Evolutionary conservation across 768 basidiomycete species (phyloP).

Genomic region (Mycena sanguinolenta): DNA sequence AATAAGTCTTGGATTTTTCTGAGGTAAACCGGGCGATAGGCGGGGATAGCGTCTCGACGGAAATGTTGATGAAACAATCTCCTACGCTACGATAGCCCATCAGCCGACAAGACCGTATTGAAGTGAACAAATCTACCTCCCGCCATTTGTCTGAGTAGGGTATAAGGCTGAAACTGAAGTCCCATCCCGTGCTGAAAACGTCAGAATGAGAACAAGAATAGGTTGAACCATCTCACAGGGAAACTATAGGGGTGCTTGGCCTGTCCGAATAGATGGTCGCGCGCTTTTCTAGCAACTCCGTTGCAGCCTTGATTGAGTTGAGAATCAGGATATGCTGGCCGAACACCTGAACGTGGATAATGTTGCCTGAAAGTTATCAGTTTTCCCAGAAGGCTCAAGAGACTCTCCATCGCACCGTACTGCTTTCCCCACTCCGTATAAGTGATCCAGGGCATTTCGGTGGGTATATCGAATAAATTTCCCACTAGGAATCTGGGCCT

Average conservation of each 20-base stretch:
- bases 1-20: constrained; percentile 40
- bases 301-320: too few species aligned
- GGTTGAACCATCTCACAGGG: background rate
- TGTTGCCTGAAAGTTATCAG: too few species aligned
- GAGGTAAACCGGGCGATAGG: constrained; percentile 41
- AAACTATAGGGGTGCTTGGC: background rate
- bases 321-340: too few species aligned
- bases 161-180: constrained; percentile 26
- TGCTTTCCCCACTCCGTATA: too few species aligned
- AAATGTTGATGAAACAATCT: constrained; percentile 46
- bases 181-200: background rate
- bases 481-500: constrained; percentile 37
- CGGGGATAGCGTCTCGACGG: constrained; percentile 34
- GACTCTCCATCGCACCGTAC: too few species aligned
- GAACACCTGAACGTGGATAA: too few species aligned
- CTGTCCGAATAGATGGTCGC: too few species aligned
- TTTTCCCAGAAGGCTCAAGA: too few species aligned
- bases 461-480: constrained; percentile 41
- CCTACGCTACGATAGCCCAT: constrained; percentile 33
- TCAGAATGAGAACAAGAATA: background rate
- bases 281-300: too few species aligned
- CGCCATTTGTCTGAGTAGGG: constrained; percentile 48
- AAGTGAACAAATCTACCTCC: background rate
- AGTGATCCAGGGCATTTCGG: too few species aligned
- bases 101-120: too few species aligned